Percentiles rank a stretch among this genome's conserved stretches.
phyloP scores from a whole-genome alignment of 305 asterid species.

The Euphrasia arctica region DNA sequence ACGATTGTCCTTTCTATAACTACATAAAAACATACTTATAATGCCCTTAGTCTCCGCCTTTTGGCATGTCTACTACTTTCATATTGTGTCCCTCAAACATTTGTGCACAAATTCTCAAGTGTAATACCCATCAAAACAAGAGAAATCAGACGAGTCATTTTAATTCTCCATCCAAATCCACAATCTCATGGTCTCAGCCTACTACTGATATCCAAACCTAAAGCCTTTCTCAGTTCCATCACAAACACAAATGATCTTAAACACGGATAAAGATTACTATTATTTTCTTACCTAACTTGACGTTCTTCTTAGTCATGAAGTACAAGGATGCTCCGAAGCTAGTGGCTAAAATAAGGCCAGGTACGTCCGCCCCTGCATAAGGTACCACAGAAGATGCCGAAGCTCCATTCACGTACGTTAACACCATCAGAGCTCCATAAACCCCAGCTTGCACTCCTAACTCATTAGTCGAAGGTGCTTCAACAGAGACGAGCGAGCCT shows the following conservation, averaged over 20 bases:
- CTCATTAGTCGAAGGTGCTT: conserved; percentile 78
- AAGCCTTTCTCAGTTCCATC: not conserved
- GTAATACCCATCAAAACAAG: not conserved
- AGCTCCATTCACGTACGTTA: conserved; percentile 88
- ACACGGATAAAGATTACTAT: not conserved
- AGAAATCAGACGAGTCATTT: not conserved
- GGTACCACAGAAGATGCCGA: conserved; percentile 48
- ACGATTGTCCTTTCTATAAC: not conserved
- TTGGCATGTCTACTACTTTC: not conserved
- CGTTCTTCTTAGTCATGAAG: conserved; percentile 92
- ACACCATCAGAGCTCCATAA: conserved; percentile 90
- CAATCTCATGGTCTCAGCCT: not conserved
- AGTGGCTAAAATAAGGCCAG: conserved; percentile 90
- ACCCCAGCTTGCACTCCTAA: conserved; percentile 96
- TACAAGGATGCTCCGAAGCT: conserved; percentile 96
- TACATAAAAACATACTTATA: conserved; percentile 1
- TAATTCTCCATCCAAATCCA: conserved; percentile 1
- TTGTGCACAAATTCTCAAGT: conserved; percentile 4
- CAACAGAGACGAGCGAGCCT: conserved; percentile 57
- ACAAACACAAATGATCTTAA: conserved; percentile 11
- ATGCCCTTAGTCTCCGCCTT: not conserved
- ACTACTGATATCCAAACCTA: conserved; percentile 12
- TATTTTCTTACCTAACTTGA: conserved; percentile 73
- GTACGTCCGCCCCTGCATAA: conserved; percentile 85
- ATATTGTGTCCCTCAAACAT: not conserved